phyloP scores from a whole-genome alignment of 1,284 basidiomycete species.

The Trametes sp. region DNA sequence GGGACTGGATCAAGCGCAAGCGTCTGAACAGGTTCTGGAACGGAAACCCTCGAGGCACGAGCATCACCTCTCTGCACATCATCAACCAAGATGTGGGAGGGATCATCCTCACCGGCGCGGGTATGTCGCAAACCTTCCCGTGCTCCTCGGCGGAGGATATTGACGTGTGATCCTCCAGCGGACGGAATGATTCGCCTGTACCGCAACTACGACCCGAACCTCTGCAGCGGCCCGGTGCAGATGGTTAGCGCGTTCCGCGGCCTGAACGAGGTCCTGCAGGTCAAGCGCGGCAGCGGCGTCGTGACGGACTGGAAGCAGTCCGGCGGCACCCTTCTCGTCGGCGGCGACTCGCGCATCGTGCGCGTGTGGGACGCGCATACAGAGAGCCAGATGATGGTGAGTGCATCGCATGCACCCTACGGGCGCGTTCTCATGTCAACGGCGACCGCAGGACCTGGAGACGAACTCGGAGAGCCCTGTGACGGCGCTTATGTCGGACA shows the following conservation, averaged over 20 bases:
- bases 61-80: slow-evolving; percentile 90
- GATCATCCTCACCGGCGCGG: slow-evolving; percentile 88
- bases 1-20: slow-evolving; percentile 90
- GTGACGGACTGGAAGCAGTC: slow-evolving; percentile 96
- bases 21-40: slow-evolving; percentile 89
- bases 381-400: slow-evolving; percentile 83
- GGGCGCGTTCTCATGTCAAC: slow-evolving; percentile 20
- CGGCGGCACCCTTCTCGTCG: slow-evolving; percentile 85
- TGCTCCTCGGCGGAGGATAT: neutral
- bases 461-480: slow-evolving; percentile 92
- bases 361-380: slow-evolving; percentile 96
- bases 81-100: slow-evolving; percentile 97
- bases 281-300: slow-evolving; percentile 82
- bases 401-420: slow-evolving; percentile 36
- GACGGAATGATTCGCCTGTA: slow-evolving; percentile 94
- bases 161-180: slow-evolving; percentile 52
- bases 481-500: slow-evolving; percentile 86
- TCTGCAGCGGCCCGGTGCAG: slow-evolving; percentile 73
- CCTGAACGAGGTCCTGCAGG: slow-evolving; percentile 79
- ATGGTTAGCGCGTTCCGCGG: slow-evolving; percentile 96
- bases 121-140: slow-evolving; percentile 51
- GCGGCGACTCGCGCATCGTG: slow-evolving; percentile 91
- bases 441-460: slow-evolving; percentile 71
- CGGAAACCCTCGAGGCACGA: slow-evolving; percentile 83
- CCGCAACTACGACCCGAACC: slow-evolving; percentile 83